These are phyloP conservation scores for Rhypophila decipiens DNA, from an alignment of 495 filamentous ascomycete genomes.

Conservation along the genomic window DNA sequence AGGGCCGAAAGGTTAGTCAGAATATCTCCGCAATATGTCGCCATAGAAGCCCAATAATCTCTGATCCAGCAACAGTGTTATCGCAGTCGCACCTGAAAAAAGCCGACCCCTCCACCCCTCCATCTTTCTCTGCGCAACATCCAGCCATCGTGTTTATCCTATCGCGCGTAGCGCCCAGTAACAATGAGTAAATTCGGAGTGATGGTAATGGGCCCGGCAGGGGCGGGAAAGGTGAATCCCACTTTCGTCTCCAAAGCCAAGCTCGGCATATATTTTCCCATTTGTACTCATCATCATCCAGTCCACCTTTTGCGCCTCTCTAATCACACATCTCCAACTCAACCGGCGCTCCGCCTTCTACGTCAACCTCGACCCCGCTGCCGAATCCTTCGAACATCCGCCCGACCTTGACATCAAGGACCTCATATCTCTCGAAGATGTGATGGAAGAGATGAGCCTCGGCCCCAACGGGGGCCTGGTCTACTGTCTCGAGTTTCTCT, in stretches of 20 bases:
- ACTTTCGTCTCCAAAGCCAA: neutral
- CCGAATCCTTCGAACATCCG: constrained; percentile 83
- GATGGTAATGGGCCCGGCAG: constrained; percentile 90
- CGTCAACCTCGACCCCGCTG: constrained; percentile 95
- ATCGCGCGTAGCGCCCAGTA: neutral
- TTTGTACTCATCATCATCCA: too few species aligned
- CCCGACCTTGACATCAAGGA: constrained; percentile 97
- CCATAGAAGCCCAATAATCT: too few species aligned
- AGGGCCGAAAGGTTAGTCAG: neutral
- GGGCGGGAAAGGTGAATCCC: constrained; percentile 67
- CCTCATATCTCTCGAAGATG: constrained; percentile 91
- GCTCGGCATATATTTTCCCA: neutral
- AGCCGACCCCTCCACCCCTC: too few species aligned
- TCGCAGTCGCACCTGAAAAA: too few species aligned
- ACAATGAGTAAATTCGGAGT: constrained; percentile 89
- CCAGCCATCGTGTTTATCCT: too few species aligned
- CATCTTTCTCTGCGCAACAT: too few species aligned
- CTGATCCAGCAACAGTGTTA: too few species aligned
- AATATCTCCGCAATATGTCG: neutral
- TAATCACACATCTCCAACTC: constrained; percentile 86
- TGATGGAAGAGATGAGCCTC: constrained; percentile 93
- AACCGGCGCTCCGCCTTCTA: constrained; percentile 87
- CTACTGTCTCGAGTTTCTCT: constrained; percentile 94
- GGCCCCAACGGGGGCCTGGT: constrained; percentile 95
- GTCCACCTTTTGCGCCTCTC: constrained; percentile 89